Evolutionary conservation across 2,329 filamentous ascomycete species (phyloP).

Genomic region (Sclerotinia glacialis): DNA sequence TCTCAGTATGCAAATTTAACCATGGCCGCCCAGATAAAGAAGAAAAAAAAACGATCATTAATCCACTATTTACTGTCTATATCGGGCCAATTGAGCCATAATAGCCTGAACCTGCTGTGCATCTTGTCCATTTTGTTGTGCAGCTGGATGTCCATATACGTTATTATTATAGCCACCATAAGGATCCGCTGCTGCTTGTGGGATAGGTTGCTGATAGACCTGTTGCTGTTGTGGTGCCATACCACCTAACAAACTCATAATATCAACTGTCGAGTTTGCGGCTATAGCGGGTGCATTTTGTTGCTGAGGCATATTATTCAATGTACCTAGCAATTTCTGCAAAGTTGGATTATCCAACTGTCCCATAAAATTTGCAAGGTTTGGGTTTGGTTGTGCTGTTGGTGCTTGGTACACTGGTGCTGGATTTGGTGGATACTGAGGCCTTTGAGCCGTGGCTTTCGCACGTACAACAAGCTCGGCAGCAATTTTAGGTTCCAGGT

Average conservation of each 20-base stretch:
- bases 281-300: slow-evolving; percentile 31
- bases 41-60: background rate
- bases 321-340: slow-evolving; percentile 65
- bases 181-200: slow-evolving; percentile 28
- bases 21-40: background rate
- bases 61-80: slow-evolving; percentile 48
- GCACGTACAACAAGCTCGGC: slow-evolving; percentile 76
- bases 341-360: slow-evolving; percentile 66
- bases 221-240: slow-evolving; percentile 30
- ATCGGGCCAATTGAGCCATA: slow-evolving; percentile 68
- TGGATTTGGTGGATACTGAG: slow-evolving; percentile 31
- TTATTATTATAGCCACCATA: slow-evolving; percentile 11
- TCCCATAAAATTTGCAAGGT: slow-evolving; percentile 63
- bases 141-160: slow-evolving; percentile 11
- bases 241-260: slow-evolving; percentile 38
- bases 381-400: slow-evolving; percentile 43
- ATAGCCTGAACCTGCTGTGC: slow-evolving; percentile 66
- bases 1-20: background rate
- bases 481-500: slow-evolving; percentile 73
- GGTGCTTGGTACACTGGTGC: slow-evolving; percentile 40
- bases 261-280: slow-evolving; percentile 41
- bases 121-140: slow-evolving; percentile 39
- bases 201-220: slow-evolving; percentile 29
- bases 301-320: slow-evolving; percentile 41
- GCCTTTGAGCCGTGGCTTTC: slow-evolving; percentile 50